Evolutionary conservation across 305 asterid genomes (phyloP), one percentile per base, ranked within the genome.

Genomic region (Fraxinus velutina): DNA sequence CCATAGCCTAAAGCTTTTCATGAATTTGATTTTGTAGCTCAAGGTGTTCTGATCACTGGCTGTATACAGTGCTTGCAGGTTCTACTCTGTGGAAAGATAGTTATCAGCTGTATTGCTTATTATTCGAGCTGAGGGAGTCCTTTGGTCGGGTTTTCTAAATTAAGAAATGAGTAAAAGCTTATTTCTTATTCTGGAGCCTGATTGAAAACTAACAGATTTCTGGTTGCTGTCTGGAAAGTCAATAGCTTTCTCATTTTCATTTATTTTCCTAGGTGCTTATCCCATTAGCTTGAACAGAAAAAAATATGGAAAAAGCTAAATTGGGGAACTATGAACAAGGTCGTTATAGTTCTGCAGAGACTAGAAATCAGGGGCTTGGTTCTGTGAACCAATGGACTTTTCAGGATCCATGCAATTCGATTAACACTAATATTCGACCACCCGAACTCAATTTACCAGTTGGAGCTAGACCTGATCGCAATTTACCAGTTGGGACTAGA

Each of bases 341-440:
- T 24, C 87, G 89, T 84, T 89, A 87, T 83, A 85, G 82, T 85
- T 86, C 90, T 55, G 85, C 84, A 79, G 94, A 91, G 80, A 83
- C 85, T 29, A 89, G 92, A 88, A 87, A 85, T 79, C 92, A 92
- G 79, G 92, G 87, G 66, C 85, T 86, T 84, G 90, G 94, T 55
- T 87, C 91, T 84, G 82, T 91, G 77, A 91, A 89, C 84, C 92
- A 90, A 87, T 85, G 87, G 79, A 85, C 79, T 75, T 82, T 85
- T 80, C 92, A 86, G 87, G 98, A 91, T 89, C 91, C 98, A 6
- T 86, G 95, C 79, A 85, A 87, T 86, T 88, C 87, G 73, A 80
- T 88, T 77, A 88, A 90, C 79, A 84, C 88, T 70, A 90, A 88
- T 80, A 78, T 86, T 27, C 88, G 94, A 82, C 93, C 96, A 3